Base-by-base conservation (phyloP, 129 eudicot genomes). In the Helianthus annuus region DNA sequence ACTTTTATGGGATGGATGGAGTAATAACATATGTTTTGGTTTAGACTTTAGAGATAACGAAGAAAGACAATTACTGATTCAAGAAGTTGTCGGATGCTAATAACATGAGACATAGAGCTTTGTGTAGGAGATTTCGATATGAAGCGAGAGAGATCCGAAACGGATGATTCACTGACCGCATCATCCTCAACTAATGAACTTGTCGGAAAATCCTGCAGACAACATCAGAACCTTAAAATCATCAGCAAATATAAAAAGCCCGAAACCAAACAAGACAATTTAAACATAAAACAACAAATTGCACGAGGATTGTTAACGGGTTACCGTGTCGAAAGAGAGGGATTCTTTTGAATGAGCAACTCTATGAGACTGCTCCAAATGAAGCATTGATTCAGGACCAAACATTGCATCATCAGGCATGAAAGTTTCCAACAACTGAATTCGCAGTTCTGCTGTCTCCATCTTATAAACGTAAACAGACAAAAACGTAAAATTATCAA, bases 41-140 rank as follows among this genome's bases (percentile, higher is more conserved):
- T 32, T 32, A 32, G 36, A 32, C 36, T 32, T 2, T 10, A 71
- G 36, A 58, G 61, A 65, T 58, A 49, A 24, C 66, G 14, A 46
- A 49, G 40, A 71, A 61, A 27, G 59, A 71, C 15, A 8, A 72
- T 83, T 82, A 94, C 99, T 24, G 97, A 94, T 81, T 94, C 97
- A 72, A 90, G 81, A 69, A 94, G 97, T 76, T 94, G 97, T 17
- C 94, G 94, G 53, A 94, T 88, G 86, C 97, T 94, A 57, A 94
- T 90, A 44, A 90, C 83, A 63, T 84, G 91, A 76, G 99, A 80
- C 87, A 87, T 70, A 10, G 96, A 87, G 69, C 88, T 83, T 63
- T 89, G 84, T 42, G 88, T 57, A 48, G 97, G 80, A 66, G 85
- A 72, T 69, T 77, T 90, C 44, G 92, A 83, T 44, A 86, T 76